phyloP scores from a whole-genome alignment of 441 rosid genomes.

The Adansonia grandidieri region DNA sequence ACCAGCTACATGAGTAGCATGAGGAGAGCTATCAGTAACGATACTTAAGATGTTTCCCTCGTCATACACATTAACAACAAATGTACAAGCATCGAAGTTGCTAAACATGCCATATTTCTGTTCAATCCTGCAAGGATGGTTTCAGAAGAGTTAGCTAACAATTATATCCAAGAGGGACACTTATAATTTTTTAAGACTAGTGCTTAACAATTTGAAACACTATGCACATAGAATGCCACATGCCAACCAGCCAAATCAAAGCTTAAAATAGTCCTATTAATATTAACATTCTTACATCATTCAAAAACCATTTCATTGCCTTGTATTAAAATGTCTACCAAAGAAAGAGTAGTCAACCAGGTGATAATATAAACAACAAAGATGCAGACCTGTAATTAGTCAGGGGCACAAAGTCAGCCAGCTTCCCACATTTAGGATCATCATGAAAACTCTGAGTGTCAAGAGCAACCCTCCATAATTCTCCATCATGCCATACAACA shows the following conservation, averaged over 20 bases:
- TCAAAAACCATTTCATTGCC: neutral
- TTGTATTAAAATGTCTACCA: neutral
- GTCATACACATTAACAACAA: conserved; percentile 78
- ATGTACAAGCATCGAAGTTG: conserved; percentile 93
- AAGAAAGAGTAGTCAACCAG: conserved; percentile 4
- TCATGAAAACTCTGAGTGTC: conserved; percentile 93
- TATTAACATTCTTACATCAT: conserved; percentile 14
- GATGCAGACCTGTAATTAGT: conserved; percentile 75
- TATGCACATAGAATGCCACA: conserved; percentile 4
- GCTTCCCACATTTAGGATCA: conserved; percentile 75
- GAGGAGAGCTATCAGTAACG: conserved; percentile 92
- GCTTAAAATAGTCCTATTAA: neutral
- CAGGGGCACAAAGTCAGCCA: conserved; percentile 75
- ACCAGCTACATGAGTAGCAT: conserved; percentile 99
- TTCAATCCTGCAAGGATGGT: conserved; percentile 66
- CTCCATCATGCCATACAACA: conserved; percentile 98
- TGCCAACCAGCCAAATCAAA: conserved; percentile 6
- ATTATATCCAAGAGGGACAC: neutral
- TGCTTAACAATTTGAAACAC: conserved; percentile 12
- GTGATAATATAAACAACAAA: neutral
- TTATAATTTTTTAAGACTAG: conserved; percentile 6
- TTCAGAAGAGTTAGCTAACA: conserved; percentile 28
- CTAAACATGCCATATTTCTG: conserved; percentile 88
- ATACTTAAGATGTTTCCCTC: conserved; percentile 87
- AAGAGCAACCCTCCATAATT: conserved; percentile 94